Evolutionary conservation across 768 basidiomycete genomes (phyloP), one percentile per base, ranked within the genome.

Genomic region (Agrocybe chaxingu): DNA sequence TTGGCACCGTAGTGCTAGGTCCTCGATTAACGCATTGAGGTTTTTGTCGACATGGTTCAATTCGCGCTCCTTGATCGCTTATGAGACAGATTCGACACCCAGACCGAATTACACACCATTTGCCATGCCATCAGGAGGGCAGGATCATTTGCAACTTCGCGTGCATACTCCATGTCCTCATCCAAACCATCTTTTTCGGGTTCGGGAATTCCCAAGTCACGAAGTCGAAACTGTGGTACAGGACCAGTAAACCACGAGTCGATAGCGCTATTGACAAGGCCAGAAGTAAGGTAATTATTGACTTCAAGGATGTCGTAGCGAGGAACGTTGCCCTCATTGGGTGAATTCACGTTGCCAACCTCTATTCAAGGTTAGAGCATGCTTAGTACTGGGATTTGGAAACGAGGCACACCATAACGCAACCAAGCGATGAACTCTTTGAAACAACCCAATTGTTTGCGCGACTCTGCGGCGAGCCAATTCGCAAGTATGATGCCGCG

Each of bases 201-300:
- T 16, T 60, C 61, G 39, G 75, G 69, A 46, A 79, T 65, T 47
- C 79, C 80, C 36, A 84, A 59, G 58, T 82, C 78, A 53, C 63
- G 64, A 19, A 75, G 68, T 11, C 70, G 68, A 62, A 85, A 82
- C 41, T 63, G 64, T 18, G 84, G 81, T 29, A 74, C 63, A 12
- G 81, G 78, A 13, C 87, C 88, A 63, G 75, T 75, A 65, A 92
- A 92, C 87, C 89, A 92, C 56, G 75, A 77, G 71, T 92, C 89
- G 67, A 92, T 80, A 44, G 75, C 69, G 65, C 86, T 90, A 47
- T 73, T 70, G 46, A 77, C 72, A 39, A 92, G 76, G 42, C 89
- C 87, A 38, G 80, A 80, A 58, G 80, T 81, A 59, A 92, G 73
- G 65, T 92, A 92, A 56, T 82, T 79, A 64, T 89, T 88, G 45